Base-by-base conservation (phyloP, 1,139 yeast species). In the Scheffersomyces titani region DNA sequence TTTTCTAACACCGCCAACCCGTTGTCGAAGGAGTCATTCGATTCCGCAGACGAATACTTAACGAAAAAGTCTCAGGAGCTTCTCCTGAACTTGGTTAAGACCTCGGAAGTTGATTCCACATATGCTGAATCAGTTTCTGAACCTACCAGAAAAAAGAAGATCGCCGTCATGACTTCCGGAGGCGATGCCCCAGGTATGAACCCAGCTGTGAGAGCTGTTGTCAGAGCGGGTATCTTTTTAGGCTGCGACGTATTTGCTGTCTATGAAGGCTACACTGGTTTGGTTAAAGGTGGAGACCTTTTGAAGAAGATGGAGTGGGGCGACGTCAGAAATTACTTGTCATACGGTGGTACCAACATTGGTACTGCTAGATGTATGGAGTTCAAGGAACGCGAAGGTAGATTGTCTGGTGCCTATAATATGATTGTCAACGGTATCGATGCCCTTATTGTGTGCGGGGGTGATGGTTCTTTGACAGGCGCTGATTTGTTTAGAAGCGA, bases 141-240 rank as follows among this genome's bases (percentile, higher is more conserved):
- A 19, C 22, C 51, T 19, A 45, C 47, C 6, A 55, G 65, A 19
- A 68, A 64, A 58, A 78, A 80, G 73, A 88, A 88, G 69, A 87
- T 89, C 57, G 96, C 90, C 1, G 91, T 89, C 21, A 89, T 89
- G 94, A 89, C 96, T 2, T 88, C 93, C 0, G 96, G 96, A 61
- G 96, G 96, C 67, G 96, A 89, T 70, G 89, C 94, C 51, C 94
- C 91, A 19, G 96, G 96, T 65, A 89, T 89, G 96, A 88, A 88
- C 68, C 91, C 94, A 6, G 88, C 86, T 30, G 94, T 89, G 9
- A 79, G 94, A 63, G 93, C 94, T 1, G 91, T 89, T 54, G 89
- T 89, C 7, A 77, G 96, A 64, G 85, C 93, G 0, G 90, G 90
- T 55, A 87, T 89, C 61, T 86, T 78, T 73, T 77, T 83, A 60